These are phyloP conservation scores for Hapsidospora chrysogenum DNA, from an alignment of 495 filamentous ascomycete species.

Conservation along the genomic window DNA sequence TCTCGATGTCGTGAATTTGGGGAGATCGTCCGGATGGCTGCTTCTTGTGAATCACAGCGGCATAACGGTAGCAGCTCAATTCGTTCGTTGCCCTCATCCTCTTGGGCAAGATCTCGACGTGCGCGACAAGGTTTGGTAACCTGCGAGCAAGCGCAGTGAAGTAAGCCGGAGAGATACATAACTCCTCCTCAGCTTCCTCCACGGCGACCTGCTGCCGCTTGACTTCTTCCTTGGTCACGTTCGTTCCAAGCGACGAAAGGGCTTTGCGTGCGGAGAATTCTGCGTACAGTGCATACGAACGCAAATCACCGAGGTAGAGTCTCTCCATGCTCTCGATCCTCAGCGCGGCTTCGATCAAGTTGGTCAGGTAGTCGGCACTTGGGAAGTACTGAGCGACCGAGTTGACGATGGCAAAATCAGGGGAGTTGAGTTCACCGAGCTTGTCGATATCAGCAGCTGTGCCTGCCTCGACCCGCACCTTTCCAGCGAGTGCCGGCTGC, in stretches of 20 bases:
- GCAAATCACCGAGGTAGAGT: slow-evolving; percentile 8
- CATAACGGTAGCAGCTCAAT: slow-evolving; percentile 8
- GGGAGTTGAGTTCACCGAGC: not conserved
- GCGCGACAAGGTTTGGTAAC: slow-evolving; percentile 5
- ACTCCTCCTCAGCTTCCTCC: slow-evolving; percentile 3
- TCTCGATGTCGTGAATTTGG: not conserved
- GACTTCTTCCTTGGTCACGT: not conserved
- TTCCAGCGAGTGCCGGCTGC: slow-evolving; percentile 1
- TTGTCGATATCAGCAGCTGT: slow-evolving; percentile 1
- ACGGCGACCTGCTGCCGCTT: slow-evolving; percentile 1
- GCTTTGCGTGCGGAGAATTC: slow-evolving; percentile 5
- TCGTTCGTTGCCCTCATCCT: slow-evolving; percentile 9
- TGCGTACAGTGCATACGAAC: slow-evolving; percentile 7
- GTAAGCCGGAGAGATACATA: slow-evolving; percentile 4
- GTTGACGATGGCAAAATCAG: slow-evolving; percentile 1
- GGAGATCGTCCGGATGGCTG: not conserved
- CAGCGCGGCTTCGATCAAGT: slow-evolving; percentile 5
- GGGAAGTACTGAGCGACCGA: slow-evolving; percentile 7
- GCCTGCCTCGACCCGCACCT: not conserved
- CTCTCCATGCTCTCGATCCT: slow-evolving; percentile 3
- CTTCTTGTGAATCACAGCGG: slow-evolving; percentile 5
- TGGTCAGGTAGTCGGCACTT: slow-evolving; percentile 3
- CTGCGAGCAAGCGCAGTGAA: slow-evolving; percentile 2
- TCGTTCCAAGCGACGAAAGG: not conserved
- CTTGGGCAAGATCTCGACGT: slow-evolving; percentile 9